Conservation (phyloP, 2,329 filamentous ascomycete species). For the Fusarium sp. region DNA sequence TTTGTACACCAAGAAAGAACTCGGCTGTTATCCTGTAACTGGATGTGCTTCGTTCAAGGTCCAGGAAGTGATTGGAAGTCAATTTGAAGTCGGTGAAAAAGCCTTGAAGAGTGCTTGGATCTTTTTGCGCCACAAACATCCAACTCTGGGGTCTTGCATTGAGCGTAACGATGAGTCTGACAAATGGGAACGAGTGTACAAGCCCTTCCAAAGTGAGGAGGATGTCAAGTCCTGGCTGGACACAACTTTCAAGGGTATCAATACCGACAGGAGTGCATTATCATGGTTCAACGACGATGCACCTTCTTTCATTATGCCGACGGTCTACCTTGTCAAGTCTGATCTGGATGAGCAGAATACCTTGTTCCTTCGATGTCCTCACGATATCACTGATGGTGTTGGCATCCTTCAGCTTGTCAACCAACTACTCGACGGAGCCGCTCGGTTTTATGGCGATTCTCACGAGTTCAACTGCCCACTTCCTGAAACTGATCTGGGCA, state of each 20-base stretch:
- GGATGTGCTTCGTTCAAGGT: neutral
- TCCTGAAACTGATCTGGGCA: neutral
- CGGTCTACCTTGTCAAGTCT: neutral
- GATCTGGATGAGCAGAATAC: neutral
- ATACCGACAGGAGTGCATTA: rapidly evolving
- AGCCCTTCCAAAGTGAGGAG: rapidly evolving
- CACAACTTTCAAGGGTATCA: neutral
- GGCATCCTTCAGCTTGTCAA: neutral
- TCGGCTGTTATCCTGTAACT: neutral
- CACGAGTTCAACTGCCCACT: neutral
- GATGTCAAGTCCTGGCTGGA: neutral
- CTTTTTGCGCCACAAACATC: neutral
- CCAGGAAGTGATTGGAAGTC: rapidly evolving
- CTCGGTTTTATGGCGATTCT: rapidly evolving
- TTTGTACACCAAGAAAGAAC: neutral
- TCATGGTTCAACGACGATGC: conserved; percentile 3
- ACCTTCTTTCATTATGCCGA: neutral
- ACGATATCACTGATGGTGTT: conserved; percentile 3
- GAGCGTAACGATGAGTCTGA: neutral
- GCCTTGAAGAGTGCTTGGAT: neutral
- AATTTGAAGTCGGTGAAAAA: rapidly evolving
- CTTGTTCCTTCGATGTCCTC: neutral
- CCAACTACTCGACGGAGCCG: neutral
- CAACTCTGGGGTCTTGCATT: neutral
- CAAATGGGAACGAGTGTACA: neutral